Evolutionary conservation across 2,329 filamentous ascomycete genomes (phyloP), one percentile per base, ranked within the genome.

Genomic region (Ophiostoma ulmi): DNA sequence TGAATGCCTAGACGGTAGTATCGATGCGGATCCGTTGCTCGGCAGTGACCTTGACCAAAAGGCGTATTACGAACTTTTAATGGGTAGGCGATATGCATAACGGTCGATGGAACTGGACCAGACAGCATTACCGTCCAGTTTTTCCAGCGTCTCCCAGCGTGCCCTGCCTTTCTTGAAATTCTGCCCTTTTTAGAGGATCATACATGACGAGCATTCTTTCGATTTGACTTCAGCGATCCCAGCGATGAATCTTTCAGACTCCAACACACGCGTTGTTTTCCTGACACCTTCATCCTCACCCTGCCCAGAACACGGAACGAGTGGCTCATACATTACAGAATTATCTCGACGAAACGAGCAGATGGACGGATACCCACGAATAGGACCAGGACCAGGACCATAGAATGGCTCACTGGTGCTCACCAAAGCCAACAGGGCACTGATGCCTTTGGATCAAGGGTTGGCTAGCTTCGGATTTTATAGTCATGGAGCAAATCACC

Each of bases 61-160:
- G 67, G 78, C 78, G 5, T 80, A 79, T 41, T 80, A 80, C 67
- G 79, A 80, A 73, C 74, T 80, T 4, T 75, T 80, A 26, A 80
- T 80, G 79, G 79, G 79, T 8, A 70, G 73, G 52, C 71, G 71
- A 58, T 74, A 73, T 55, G 67, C 70, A n/a, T 75, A 61, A 72
- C 13, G 3, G 3, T 41, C 17, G 39, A 58, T 22, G 8, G 44
- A 39, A 3, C 38, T 11, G 31, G 31, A 31, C 3, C 55, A 13
- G 26, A 31, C 39, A 14, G 22, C 52, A 58, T 58, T 58, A 7
- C 48, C 52, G 52, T 58, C 52, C n/a, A n/a, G 11, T 58, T 14
- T 55, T 14, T 22, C 48, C 13, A 44, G 41, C 13, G 41, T 44
- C 13, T 55, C n/a, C 22, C n/a, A 58, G 52, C 52, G 17, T 48